phyloP scores from a whole-genome alignment of 1,284 basidiomycete genomes.

The Xerocomus amazonicus region DNA sequence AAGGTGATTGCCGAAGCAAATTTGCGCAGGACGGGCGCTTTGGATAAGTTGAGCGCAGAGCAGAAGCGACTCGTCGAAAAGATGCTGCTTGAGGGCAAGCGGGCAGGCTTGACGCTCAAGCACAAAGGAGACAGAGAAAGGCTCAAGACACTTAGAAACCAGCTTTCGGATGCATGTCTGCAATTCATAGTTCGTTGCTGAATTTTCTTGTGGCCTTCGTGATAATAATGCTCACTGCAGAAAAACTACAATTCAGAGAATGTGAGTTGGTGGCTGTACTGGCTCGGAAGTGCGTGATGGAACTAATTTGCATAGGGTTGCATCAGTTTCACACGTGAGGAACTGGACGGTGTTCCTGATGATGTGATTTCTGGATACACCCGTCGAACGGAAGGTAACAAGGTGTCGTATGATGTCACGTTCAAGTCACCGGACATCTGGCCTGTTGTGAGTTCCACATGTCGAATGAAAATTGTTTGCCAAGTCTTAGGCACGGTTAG shows the following conservation, averaged over 20 bases:
- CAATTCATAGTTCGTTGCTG: slow-evolving; percentile 62
- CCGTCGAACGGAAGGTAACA: slow-evolving; percentile 53
- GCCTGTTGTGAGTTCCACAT: slow-evolving; percentile 56
- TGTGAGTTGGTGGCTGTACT: slow-evolving; percentile 37
- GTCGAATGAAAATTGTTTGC: not conserved
- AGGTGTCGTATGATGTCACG: slow-evolving; percentile 61
- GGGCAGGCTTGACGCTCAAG: slow-evolving; percentile 67
- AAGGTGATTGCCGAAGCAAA: slow-evolving; percentile 67
- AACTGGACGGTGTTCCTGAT: slow-evolving; percentile 74
- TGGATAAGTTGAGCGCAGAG: slow-evolving; percentile 57
- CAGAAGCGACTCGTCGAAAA: slow-evolving; percentile 72
- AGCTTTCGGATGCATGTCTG: slow-evolving; percentile 66
- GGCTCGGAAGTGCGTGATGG: not conserved
- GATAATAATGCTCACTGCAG: slow-evolving; percentile 32
- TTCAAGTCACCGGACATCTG: slow-evolving; percentile 63
- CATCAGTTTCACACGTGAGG: slow-evolving; percentile 63
- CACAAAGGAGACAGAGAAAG: slow-evolving; percentile 55
- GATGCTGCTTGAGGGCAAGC: slow-evolving; percentile 70
- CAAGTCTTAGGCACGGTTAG: slow-evolving; percentile 35
- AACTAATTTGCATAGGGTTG: slow-evolving; percentile 41
- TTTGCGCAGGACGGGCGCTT: slow-evolving; percentile 52
- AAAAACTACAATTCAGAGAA: slow-evolving; percentile 88
- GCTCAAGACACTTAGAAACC: slow-evolving; percentile 60
- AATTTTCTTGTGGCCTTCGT: not conserved
- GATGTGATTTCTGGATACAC: slow-evolving; percentile 75